Evolutionary conservation across 2,329 filamentous ascomycete species (phyloP).

Genomic region (Claviceps pazoutovae): DNA sequence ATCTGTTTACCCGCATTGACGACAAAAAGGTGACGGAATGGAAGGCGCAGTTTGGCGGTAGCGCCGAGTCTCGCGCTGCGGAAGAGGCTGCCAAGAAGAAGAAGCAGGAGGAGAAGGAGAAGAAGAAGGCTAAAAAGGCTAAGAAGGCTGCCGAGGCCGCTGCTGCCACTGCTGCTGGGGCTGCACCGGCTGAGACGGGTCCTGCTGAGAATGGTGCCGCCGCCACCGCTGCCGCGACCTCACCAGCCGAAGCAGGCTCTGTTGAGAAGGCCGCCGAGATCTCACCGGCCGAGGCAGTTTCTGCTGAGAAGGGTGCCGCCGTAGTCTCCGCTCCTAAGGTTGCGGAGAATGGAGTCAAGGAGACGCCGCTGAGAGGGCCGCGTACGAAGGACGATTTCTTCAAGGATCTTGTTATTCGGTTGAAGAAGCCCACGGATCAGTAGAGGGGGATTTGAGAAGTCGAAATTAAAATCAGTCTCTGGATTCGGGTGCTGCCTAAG

Average conservation of each 20-base stretch:
- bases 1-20: conserved; percentile 74
- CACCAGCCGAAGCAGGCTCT: too few relatives aligned
- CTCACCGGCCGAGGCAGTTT: conserved; percentile 5
- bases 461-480: too few relatives aligned
- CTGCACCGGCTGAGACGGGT: conserved; percentile 7
- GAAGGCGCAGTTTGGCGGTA: conserved; percentile 60
- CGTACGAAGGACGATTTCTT: conserved; percentile 7
- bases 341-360: conserved; percentile 4
- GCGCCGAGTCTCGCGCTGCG: conserved; percentile 30
- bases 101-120: conserved; percentile 35
- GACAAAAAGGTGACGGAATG: conserved; percentile 71
- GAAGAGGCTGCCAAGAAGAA: conserved; percentile 37
- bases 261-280: conserved; percentile 1
- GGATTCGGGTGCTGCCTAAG: too few relatives aligned
- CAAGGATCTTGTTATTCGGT: conserved; percentile 12
- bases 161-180: background rate
- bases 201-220: conserved; percentile 4
- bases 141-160: conserved; percentile 23
- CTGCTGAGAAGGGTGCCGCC: conserved; percentile 4
- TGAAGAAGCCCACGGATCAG: conserved; percentile 3
- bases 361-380: background rate
- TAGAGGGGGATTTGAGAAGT: too few relatives aligned
- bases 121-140: conserved; percentile 21
- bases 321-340: background rate
- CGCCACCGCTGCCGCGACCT: background rate